A percentile compares a stretch with the other conserved stretches of the same genome.
phyloP scores from a whole-genome alignment of 2,329 filamentous ascomycete genomes.

The Colletotrichum sp. region DNA sequence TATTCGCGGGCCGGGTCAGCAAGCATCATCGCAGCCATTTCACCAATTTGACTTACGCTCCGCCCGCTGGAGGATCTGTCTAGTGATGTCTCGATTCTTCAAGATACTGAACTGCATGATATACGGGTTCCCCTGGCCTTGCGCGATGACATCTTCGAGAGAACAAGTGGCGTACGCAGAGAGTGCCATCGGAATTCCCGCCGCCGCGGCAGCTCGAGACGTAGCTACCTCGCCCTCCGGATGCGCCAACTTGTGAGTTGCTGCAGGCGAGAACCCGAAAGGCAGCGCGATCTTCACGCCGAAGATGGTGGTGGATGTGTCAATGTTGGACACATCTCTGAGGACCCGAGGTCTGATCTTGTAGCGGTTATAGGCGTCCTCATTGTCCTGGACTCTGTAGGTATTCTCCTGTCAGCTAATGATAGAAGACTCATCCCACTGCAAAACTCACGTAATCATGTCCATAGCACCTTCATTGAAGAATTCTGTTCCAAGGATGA shows the following conservation, averaged over 20 bases:
- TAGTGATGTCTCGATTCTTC: not conserved
- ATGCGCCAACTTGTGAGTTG: not conserved
- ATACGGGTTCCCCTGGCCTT: not conserved
- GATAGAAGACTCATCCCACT: too few relatives aligned
- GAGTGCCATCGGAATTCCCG: not conserved
- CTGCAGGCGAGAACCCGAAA: not conserved
- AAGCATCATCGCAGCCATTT: accelerated
- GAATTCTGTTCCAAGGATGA: not conserved
- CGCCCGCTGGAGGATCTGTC: not conserved
- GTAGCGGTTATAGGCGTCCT: not conserved
- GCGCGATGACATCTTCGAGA: not conserved
- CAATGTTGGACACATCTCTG: not conserved
- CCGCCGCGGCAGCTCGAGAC: not conserved
- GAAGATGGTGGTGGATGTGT: not conserved
- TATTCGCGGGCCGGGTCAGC: not conserved
- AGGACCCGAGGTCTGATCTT: not conserved
- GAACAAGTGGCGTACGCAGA: not conserved
- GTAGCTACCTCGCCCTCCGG: not conserved
- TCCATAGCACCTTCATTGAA: not conserved
- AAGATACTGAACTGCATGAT: not conserved
- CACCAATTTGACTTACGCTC: not conserved
- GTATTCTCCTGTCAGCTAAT: too few relatives aligned
- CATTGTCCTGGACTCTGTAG: not conserved
- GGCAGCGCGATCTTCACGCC: not conserved
- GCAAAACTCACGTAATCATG: not conserved